phyloP scores from a whole-genome alignment of 495 filamentous ascomycete species.

The Neurospora africana region DNA sequence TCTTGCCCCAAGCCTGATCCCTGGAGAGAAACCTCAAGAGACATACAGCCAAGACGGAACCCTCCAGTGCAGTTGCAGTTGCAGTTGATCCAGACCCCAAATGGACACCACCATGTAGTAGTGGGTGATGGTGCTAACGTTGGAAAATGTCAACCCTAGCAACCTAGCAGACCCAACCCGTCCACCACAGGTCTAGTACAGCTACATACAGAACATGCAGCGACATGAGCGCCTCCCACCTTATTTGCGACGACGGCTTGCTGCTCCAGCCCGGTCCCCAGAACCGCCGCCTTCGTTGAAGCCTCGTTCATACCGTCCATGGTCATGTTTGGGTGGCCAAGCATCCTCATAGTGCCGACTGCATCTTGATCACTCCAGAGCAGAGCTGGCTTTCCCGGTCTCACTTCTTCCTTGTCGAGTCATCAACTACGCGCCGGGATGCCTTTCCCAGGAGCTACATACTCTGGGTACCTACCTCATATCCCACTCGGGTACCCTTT shows the following conservation, averaged over 20 bases:
- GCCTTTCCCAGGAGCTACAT: background rate
- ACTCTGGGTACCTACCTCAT: background rate
- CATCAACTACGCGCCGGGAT: background rate
- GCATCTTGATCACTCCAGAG: background rate
- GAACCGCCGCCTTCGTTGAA: background rate
- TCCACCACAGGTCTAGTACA: background rate
- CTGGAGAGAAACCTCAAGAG: constrained; percentile 8
- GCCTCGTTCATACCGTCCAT: background rate
- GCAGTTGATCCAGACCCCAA: background rate
- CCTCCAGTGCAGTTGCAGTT: constrained; percentile 5
- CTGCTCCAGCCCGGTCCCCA: background rate
- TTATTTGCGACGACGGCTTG: background rate
- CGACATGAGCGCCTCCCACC: background rate
- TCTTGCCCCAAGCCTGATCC: constrained; percentile 15
- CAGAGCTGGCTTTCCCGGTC: background rate
- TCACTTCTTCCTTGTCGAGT: background rate
- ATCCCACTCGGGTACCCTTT: background rate
- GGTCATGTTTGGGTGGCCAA: background rate
- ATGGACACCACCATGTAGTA: background rate
- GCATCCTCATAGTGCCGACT: background rate
- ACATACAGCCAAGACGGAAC: constrained; percentile 10
- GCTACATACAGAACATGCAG: constrained; percentile 1
- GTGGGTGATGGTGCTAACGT: background rate
- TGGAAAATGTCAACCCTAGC: background rate
- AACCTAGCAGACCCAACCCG: background rate